Conservation (phyloP, 345 rosid genomes). For the Schrenkiella parvula region DNA sequence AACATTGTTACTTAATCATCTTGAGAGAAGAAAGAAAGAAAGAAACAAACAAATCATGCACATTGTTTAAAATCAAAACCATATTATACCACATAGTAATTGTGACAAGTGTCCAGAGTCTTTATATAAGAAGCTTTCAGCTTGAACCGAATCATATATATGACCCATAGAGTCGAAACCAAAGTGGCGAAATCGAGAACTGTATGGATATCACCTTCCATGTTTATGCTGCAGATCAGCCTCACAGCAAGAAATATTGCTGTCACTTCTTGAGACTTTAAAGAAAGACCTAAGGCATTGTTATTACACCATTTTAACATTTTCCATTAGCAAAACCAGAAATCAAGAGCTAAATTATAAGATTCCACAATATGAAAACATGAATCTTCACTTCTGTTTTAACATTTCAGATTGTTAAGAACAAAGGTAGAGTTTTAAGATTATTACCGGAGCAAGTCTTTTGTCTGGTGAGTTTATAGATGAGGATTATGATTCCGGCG, state of each 20-base stretch:
- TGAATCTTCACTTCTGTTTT: background rate
- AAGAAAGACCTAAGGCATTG: constrained; percentile 59
- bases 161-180: constrained; percentile 58
- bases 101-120: constrained; percentile 54
- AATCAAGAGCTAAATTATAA: background rate
- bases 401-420: background rate
- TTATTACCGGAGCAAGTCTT: constrained; percentile 58
- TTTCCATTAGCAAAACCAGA: background rate
- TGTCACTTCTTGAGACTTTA: constrained; percentile 72
- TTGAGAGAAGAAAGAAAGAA: background rate
- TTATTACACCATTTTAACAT: background rate
- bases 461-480: constrained; percentile 59
- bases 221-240: constrained; percentile 37
- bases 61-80: background rate
- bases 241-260: constrained; percentile 61
- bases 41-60: background rate
- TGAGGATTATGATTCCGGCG: constrained; percentile 56
- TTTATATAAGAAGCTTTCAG: constrained; percentile 62
- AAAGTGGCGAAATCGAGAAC: constrained; percentile 58
- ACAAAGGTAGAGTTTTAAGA: background rate
- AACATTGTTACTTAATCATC: background rate
- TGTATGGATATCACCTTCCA: constrained; percentile 62
- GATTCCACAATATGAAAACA: constrained; percentile 7
- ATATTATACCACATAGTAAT: constrained; percentile 46
- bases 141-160: constrained; percentile 69